Percentiles rank a stretch among this genome's conserved stretches.
phyloP scores from a whole-genome alignment of 495 filamentous ascomycete species.

The Aspergillus nanangensis region DNA sequence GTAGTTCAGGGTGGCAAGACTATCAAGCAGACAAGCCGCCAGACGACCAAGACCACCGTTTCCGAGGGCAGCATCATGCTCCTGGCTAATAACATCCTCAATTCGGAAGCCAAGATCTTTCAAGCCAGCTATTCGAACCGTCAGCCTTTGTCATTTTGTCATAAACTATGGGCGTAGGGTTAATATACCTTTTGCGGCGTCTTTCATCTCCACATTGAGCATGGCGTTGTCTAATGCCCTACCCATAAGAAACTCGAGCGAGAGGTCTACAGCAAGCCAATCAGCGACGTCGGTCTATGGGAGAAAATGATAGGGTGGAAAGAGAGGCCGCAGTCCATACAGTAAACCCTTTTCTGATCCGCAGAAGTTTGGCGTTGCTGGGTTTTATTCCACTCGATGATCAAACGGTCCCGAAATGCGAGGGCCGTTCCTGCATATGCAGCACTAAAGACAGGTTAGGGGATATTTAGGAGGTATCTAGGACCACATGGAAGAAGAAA shows the following conservation, averaged over 20 bases:
- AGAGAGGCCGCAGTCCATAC: too few species aligned
- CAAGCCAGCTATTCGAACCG: constrained; percentile 59
- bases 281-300: constrained; percentile 6
- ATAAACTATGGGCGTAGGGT: background rate
- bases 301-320: too few species aligned
- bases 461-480: background rate
- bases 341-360: constrained; percentile 93
- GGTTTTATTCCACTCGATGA: constrained; percentile 96
- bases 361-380: constrained; percentile 90
- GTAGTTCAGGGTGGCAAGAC: constrained; percentile 87
- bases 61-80: constrained; percentile 93
- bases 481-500: background rate
- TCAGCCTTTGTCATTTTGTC: background rate
- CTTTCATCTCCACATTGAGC: constrained; percentile 89
- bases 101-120: constrained; percentile 89
- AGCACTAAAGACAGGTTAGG: constrained; percentile 42
- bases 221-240: constrained; percentile 96
- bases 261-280: constrained; percentile 57
- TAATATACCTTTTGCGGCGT: constrained; percentile 64
- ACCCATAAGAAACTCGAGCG: constrained; percentile 96
- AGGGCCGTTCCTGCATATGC: constrained; percentile 88
- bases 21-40: constrained; percentile 95
- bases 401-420: constrained; percentile 86
- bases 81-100: constrained; percentile 91
- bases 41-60: constrained; percentile 94